Percentiles rank a stretch among this genome's conserved stretches.
Conservation (phyloP, 768 basidiomycete species). For the Phylloporus sp. region DNA sequence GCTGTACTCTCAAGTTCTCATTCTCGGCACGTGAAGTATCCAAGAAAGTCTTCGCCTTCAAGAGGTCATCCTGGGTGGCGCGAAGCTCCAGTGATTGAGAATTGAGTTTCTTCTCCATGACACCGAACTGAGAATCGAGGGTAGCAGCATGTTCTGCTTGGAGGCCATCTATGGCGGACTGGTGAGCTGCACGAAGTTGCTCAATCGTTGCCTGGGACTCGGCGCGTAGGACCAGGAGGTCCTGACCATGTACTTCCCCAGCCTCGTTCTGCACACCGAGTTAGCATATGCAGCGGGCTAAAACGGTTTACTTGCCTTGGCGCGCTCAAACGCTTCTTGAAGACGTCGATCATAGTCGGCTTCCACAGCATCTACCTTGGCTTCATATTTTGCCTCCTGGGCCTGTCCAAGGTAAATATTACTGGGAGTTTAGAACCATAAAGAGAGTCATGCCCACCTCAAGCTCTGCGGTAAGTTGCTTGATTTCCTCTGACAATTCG, state of each 20-base stretch:
- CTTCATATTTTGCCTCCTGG: constrained; percentile 65
- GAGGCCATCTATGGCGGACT: constrained; percentile 55
- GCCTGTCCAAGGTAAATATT: constrained; percentile 37
- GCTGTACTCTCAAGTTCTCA: constrained; percentile 54
- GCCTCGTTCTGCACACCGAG: constrained; percentile 57
- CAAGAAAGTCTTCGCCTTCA: constrained; percentile 64
- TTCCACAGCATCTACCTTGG: constrained; percentile 62
- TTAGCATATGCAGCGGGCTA: constrained; percentile 5
- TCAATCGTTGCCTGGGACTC: constrained; percentile 63
- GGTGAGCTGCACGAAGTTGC: constrained; percentile 63
- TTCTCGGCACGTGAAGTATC: constrained; percentile 52
- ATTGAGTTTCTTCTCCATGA: constrained; percentile 60
- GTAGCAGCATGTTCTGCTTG: constrained; percentile 60
- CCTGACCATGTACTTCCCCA: constrained; percentile 60
- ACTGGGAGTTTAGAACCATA: not conserved
- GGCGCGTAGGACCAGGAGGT: constrained; percentile 66
- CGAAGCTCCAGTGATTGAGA: constrained; percentile 69
- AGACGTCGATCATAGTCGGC: constrained; percentile 59
- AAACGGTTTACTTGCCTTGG: constrained; percentile 52
- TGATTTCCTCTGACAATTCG: constrained; percentile 53
- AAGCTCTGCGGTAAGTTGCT: constrained; percentile 55
- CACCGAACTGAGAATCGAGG: constrained; percentile 53
- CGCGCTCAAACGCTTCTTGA: constrained; percentile 69
- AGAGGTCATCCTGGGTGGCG: constrained; percentile 80
- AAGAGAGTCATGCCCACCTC: constrained; percentile 43